Percentiles rank a stretch among this genome's conserved stretches.
These are phyloP conservation scores for Darksidea phi DNA, from an alignment of 495 filamentous ascomycete species.

Conservation along the genomic window DNA sequence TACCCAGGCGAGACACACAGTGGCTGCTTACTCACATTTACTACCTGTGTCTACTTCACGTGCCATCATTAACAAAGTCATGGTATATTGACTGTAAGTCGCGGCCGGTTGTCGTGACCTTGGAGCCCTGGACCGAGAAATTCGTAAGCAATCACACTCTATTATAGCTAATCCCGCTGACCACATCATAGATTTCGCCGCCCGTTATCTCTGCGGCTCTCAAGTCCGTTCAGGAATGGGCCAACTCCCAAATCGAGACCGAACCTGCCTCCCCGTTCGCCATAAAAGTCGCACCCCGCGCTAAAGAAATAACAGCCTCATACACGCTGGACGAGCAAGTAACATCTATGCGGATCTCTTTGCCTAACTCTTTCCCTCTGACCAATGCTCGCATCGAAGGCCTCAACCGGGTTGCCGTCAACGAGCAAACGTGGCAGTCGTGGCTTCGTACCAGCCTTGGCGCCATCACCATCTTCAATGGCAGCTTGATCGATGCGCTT, in stretches of 20 bases:
- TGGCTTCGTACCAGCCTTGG: slow-evolving; percentile 86
- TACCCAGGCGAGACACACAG: slow-evolving; percentile 65
- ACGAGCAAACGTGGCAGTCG: slow-evolving; percentile 83
- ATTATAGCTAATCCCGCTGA: neutral
- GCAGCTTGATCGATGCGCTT: slow-evolving; percentile 79
- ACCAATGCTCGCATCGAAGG: slow-evolving; percentile 72
- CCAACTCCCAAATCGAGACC: slow-evolving; percentile 47
- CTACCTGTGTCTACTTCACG: slow-evolving; percentile 71
- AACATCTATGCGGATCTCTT: slow-evolving; percentile 70
- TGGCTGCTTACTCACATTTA: slow-evolving; percentile 85
- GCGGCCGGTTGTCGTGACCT: slow-evolving; percentile 69
- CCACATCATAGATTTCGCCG: slow-evolving; percentile 61
- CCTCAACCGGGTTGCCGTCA: slow-evolving; percentile 77
- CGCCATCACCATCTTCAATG: slow-evolving; percentile 88
- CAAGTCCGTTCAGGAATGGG: slow-evolving; percentile 71
- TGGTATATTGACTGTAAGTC: slow-evolving; percentile 81
- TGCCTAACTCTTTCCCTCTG: slow-evolving; percentile 80
- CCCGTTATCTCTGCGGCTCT: slow-evolving; percentile 71
- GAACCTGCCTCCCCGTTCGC: slow-evolving; percentile 69
- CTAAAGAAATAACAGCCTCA: slow-evolving; percentile 72
- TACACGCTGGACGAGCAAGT: slow-evolving; percentile 86
- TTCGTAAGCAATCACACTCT: slow-evolving; percentile 45
- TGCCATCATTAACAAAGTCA: slow-evolving; percentile 73
- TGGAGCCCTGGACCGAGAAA: slow-evolving; percentile 79
- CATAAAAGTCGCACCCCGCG: slow-evolving; percentile 67